Percentiles rank a stretch among this genome's conserved stretches.
Conservation (phyloP, 805 yeast genomes). For the Myxozyma kluyveri region DNA sequence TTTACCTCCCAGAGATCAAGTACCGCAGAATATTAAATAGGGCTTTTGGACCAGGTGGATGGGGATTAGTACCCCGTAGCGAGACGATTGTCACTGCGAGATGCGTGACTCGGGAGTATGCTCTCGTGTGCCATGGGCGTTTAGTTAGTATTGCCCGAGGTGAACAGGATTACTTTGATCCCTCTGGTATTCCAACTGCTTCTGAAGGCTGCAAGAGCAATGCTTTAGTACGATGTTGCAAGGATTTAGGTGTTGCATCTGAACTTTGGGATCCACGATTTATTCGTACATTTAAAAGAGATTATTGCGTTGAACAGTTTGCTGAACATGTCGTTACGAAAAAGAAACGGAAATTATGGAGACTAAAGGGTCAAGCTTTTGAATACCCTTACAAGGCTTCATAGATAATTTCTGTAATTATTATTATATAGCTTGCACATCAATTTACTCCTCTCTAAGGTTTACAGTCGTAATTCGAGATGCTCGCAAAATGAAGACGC, state of each 20-base stretch:
- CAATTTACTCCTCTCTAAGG: too few relatives aligned
- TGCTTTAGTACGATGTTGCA: conserved; percentile 96
- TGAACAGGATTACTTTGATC: conserved; percentile 87
- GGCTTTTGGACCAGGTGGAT: conserved; percentile 98
- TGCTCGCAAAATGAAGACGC: too few relatives aligned
- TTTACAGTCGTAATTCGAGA: too few relatives aligned
- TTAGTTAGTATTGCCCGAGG: conserved; percentile 90
- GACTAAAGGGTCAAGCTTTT: conserved; percentile 73
- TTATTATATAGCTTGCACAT: too few relatives aligned
- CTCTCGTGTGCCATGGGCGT: conserved; percentile 79
- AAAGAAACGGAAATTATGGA: conserved; percentile 83
- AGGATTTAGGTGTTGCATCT: conserved; percentile 93
- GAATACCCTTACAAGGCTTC: conserved; percentile 86
- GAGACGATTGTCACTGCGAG: conserved; percentile 73
- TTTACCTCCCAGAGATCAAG: conserved; percentile 92
- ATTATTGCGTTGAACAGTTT: conserved; percentile 73
- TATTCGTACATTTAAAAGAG: conserved; percentile 63
- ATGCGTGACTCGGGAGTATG: conserved; percentile 85
- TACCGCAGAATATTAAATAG: conserved; percentile 83
- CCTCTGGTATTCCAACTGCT: conserved; percentile 87
- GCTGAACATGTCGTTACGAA: conserved; percentile 80
- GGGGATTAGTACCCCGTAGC: conserved; percentile 96
- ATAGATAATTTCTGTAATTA: too few relatives aligned
- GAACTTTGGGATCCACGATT: conserved; percentile 97
- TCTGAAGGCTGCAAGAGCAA: conserved; percentile 96